Evolutionary conservation across 805 yeast species (phyloP), one percentile per base, ranked within the genome.

Genomic region (Candida xiaguanensis): DNA sequence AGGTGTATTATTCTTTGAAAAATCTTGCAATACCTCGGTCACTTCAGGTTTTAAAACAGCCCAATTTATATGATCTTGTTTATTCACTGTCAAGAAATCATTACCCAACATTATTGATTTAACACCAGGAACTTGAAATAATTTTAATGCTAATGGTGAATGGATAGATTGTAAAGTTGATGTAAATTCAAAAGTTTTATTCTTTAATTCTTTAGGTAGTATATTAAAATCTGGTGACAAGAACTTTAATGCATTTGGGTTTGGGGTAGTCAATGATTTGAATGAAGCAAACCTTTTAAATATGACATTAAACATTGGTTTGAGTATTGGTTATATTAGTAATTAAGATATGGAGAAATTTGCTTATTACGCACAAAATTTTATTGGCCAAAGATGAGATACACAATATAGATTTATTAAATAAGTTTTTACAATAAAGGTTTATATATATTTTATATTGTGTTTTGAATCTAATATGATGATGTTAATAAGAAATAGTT

Each of bases 181-280:
- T 7, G 76, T 75, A 47, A 77, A 69, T 45, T 77, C 80, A 35
- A 76, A 68, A 0, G 81, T 77, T 43, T 64, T 66, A 45, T 59
- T 62, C 4, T 61, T 61, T 8, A 66, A 54, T 6, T 62, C 61
- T 7, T 66, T 55, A 8, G 82, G 82, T 8, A 72, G 53, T 18
- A 77, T 71, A n/a, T 55, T 52, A 44, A 53, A 56, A 37, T 74
- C 77, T 11, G 63, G 64, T 2, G 78, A 63, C 7, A 81, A 65
- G 53, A 81, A 84, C 53, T 84, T 84, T 40, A 84, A 60, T 1
- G 93, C 89, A 56, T 84, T 79, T 38, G 79, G 85, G 52, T 83
- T 83, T 11, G 93, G 93, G 0, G 93, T 84, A 1, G 81, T 66
- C 14, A 74, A 53, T 0, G 87, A 65, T 43, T 68, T 56, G 49